Percentiles rank a stretch among this genome's conserved stretches.
Conservation (phyloP, 257 asterid species). For the Capsicum rhomboideum region DNA sequence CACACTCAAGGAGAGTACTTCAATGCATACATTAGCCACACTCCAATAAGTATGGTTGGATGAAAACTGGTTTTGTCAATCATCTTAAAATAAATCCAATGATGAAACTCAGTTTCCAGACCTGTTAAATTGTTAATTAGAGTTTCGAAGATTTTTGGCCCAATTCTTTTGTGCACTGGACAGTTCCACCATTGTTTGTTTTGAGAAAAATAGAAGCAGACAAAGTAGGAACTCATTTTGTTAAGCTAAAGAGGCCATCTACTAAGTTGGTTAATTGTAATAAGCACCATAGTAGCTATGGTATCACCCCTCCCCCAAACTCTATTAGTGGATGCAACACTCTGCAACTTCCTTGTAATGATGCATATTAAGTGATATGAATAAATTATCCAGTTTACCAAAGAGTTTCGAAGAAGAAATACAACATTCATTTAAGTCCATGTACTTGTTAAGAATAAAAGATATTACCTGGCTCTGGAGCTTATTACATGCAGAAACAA, state of each 20-base stretch:
- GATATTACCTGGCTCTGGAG: constrained; percentile 84
- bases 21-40: not conserved
- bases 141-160: not conserved
- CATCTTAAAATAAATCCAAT: not conserved
- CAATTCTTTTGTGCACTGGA: not conserved
- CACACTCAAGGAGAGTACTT: not conserved
- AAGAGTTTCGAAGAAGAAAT: too few relatives aligned
- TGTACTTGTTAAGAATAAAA: not conserved
- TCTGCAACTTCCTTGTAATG: not conserved
- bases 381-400: not conserved
- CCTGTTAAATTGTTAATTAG: not conserved
- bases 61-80: not conserved
- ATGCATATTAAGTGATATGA: not conserved
- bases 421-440: not conserved
- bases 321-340: not conserved
- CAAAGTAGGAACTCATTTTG: not conserved
- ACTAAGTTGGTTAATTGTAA: not conserved
- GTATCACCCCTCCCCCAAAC: not conserved
- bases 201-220: not conserved
- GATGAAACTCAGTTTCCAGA: not conserved
- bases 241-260: not conserved
- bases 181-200: not conserved
- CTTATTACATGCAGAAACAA: constrained; percentile 84
- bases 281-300: not conserved
- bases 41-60: not conserved